Percentiles rank a stretch among this genome's conserved stretches.
These are phyloP conservation scores for Aristolochia contorta DNA, from an alignment of 164 flowering plant genomes.

Conservation along the genomic window DNA sequence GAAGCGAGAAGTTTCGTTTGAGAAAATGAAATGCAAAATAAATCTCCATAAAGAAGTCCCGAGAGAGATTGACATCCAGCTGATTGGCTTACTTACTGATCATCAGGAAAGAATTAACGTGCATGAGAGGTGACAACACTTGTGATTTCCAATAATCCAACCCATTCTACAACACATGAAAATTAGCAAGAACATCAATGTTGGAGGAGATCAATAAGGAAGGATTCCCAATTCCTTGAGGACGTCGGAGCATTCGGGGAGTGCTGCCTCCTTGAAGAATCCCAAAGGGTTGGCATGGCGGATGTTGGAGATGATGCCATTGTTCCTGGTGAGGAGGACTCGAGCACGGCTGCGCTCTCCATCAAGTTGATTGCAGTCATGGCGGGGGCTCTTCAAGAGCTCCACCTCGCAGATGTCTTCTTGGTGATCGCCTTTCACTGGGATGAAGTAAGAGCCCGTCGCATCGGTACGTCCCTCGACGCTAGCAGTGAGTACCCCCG, in stretches of 20 bases:
- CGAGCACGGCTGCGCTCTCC: conserved; percentile 17
- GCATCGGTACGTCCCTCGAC: background rate
- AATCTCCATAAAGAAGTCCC: no score
- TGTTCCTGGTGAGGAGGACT: conserved; percentile 46
- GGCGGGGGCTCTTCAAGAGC: background rate
- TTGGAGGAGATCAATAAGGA: no score
- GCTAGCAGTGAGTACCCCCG: background rate
- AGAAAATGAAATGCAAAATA: no score
- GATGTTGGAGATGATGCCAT: conserved; percentile 45
- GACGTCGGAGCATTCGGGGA: conserved; percentile 33
- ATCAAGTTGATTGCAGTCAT: background rate
- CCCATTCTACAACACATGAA: no score
- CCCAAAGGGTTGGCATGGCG: conserved; percentile 58
- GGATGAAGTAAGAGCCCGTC: conserved; percentile 2
- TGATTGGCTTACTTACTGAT: no score
- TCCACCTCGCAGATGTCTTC: background rate
- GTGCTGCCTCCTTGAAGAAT: conserved; percentile 30
- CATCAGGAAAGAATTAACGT: no score
- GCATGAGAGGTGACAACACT: no score
- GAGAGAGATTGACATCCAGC: no score
- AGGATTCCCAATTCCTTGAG: conserved; percentile 6
- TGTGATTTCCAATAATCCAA: no score
- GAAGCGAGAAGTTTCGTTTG: no score
- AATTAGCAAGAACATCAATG: no score
- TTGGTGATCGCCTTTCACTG: background rate